Evolutionary conservation across 805 yeast species (phyloP), one percentile per base, ranked within the genome.

Genomic region (Kregervanrija delftensis): DNA sequence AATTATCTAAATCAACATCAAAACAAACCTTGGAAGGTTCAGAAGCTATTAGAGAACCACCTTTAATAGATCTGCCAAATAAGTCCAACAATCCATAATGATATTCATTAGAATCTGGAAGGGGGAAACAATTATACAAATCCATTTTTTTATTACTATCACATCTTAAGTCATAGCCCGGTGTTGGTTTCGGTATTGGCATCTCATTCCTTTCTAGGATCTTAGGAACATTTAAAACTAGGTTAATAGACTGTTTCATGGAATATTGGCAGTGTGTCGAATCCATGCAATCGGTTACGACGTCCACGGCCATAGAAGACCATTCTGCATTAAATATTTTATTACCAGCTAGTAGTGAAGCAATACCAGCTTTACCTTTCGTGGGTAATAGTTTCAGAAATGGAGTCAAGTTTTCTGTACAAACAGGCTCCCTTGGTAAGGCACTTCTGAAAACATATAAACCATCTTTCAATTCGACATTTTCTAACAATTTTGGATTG

Each of bases 341-440:
- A 60, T 88, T 96, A 14, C 99, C 98, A 55, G 89, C 95, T 17
- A 93, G 68, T 36, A 91, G 68, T 0, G 95, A 76, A 0, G 96
- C 77, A 35, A 93, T 68, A 2, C 99, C 99, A 0, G 95, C 81
- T 60, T 82, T 84, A 2, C 96, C 97, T 58, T 87, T 83, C 10
- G 97, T 86, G 3, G 99, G 98, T 30, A 93, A 71, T 49, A 93
- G 69, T 59, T 89, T 90, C 49, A 93, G 63, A 54, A 91, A 88
- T 0, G 99, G 98, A 0, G 99, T 91, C 58, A 93, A 72, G 65
- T 93, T 93, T 62, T 93, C 99, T 0, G 99, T 93, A 64, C 99
- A 93, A 13, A 93, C 81, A 0, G 97, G 96, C 59, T 93, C 99
- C 49, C 91, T 78, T 1, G 99, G 96, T 41, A 93, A 73, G 0